Conservation (phyloP, 768 basidiomycete genomes). For the Trametes cingulata region DNA sequence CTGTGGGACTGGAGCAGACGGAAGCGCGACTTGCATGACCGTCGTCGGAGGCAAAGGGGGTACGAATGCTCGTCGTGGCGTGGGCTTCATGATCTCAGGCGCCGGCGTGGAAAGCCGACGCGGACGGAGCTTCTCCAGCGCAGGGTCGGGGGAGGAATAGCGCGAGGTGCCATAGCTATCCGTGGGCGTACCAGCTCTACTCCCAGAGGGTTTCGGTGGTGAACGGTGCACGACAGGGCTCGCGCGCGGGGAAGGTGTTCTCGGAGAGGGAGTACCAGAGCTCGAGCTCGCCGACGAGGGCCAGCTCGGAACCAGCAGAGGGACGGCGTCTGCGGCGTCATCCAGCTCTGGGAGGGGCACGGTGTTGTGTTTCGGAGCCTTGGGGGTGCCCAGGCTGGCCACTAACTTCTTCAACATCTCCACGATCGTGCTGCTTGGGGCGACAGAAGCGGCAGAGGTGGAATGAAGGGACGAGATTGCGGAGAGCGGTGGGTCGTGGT, state of each 20-base stretch:
- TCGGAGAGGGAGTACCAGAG: slow-evolving; percentile 16
- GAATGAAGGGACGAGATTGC: not conserved
- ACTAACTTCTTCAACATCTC: slow-evolving; percentile 12
- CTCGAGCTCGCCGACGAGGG: slow-evolving; percentile 20
- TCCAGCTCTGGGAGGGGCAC: slow-evolving; percentile 15
- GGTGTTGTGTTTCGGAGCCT: slow-evolving; percentile 18
- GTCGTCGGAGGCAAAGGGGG: slow-evolving; percentile 3
- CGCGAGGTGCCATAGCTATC: not conserved
- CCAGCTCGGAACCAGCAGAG: slow-evolving; percentile 14
- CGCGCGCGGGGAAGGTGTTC: slow-evolving; percentile 9
- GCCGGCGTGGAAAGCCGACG: slow-evolving; percentile 13
- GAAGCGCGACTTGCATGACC: slow-evolving; percentile 9
- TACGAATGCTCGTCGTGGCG: slow-evolving; percentile 14
- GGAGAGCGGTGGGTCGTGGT: slow-evolving; percentile 3
- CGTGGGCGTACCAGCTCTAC: not conserved
- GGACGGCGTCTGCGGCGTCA: slow-evolving; percentile 6
- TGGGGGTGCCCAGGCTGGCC: slow-evolving; percentile 13
- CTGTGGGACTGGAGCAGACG: not conserved
- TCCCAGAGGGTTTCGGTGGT: not conserved
- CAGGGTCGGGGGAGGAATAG: slow-evolving; percentile 5
- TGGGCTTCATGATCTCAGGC: slow-evolving; percentile 15
- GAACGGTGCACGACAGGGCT: slow-evolving; percentile 3
- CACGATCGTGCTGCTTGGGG: not conserved
- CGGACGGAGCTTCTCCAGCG: slow-evolving; percentile 2
- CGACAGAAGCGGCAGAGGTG: not conserved